phyloP scores from a whole-genome alignment of 345 rosid species.

The Psidium guajava region DNA sequence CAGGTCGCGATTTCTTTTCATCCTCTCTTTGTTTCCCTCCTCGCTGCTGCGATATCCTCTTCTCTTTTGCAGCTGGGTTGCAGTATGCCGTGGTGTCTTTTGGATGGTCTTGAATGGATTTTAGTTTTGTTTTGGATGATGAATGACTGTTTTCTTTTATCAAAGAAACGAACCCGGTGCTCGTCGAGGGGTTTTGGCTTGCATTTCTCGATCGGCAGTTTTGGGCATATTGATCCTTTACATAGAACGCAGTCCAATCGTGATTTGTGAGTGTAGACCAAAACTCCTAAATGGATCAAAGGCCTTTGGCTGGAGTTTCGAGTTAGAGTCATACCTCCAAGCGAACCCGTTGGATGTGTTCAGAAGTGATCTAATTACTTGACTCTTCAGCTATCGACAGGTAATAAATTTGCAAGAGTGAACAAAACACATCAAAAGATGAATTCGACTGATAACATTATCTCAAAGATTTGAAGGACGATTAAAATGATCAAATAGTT shows the following conservation, averaged over 20 bases:
- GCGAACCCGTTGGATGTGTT: neutral
- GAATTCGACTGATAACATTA: neutral
- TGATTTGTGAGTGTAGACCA: neutral
- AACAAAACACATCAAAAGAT: neutral
- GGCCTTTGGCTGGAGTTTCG: neutral
- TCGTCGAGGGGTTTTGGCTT: neutral
- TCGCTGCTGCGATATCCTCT: neutral
- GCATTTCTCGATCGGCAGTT: neutral
- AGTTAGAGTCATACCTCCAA: neutral
- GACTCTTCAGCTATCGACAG: neutral
- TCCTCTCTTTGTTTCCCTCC: neutral
- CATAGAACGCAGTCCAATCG: neutral
- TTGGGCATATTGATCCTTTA: neutral
- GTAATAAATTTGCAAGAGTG: neutral
- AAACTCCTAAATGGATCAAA: neutral
- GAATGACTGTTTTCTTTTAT: neutral
- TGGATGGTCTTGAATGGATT: neutral
- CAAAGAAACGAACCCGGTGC: neutral
- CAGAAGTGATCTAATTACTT: neutral
- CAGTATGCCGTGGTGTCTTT: neutral
- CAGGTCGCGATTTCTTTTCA: neutral
- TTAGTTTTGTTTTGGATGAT: neutral
- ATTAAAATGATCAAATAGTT: neutral
- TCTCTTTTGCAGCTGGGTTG: neutral
- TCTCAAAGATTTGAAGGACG: neutral